Conservation (phyloP, 345 rosid species). For the Eucalyptus grandis region DNA sequence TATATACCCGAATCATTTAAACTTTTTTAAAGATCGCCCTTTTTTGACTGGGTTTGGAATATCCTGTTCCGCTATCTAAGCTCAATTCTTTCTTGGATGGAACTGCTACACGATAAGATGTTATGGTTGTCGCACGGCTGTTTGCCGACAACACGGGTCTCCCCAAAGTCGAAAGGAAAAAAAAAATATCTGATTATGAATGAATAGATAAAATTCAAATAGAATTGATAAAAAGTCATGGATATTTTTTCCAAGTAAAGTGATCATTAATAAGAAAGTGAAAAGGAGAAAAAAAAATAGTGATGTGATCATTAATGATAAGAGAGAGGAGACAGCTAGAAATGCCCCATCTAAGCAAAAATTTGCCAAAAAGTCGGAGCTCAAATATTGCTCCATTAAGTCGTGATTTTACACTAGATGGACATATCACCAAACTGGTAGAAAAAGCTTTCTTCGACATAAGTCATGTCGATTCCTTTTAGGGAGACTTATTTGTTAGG, state of each 20-base stretch:
- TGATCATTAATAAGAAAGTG: neutral
- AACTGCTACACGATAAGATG: neutral
- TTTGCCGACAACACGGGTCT: neutral
- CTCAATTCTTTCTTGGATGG: neutral
- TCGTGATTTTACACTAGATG: neutral
- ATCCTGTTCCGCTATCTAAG: fast-evolving
- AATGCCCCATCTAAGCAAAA: neutral
- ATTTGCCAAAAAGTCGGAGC: neutral
- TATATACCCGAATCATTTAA: too few relatives aligned
- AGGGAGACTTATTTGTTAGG: neutral
- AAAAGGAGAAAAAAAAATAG: neutral
- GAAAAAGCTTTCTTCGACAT: neutral
- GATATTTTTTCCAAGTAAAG: neutral
- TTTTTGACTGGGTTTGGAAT: fast-evolving
- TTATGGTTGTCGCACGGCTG: neutral
- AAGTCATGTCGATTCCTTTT: fast-evolving
- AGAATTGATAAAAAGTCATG: too few relatives aligned
- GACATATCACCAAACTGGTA: neutral
- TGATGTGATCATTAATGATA: neutral
- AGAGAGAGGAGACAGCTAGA: neutral
- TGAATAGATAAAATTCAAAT: neutral
- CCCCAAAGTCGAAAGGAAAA: too few relatives aligned
- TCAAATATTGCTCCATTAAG: neutral
- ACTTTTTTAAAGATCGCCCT: neutral
- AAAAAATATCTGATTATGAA: fast-evolving